Evolutionary conservation across 208 protist species (phyloP), one percentile per base, ranked within the genome.

Genomic region (Vickermania ingenoplastis): DNA sequence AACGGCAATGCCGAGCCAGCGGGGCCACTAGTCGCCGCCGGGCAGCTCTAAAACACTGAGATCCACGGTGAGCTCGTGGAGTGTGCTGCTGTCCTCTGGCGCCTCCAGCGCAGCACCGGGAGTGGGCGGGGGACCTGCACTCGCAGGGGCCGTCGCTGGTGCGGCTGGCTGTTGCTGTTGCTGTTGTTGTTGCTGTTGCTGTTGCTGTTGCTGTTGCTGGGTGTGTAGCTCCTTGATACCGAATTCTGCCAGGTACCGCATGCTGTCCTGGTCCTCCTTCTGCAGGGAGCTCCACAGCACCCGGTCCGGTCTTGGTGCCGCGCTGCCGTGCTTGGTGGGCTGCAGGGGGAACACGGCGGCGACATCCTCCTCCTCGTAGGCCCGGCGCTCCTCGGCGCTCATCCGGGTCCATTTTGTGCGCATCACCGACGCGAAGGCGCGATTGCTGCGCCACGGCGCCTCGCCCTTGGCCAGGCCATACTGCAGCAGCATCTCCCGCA

Each of bases 351-450:
- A 76, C 0, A 76, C 60, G 2, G 60, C 66, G 17, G 62, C 62
- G 26, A 71, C 60, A 14, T 85, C 79, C 2, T 53, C 64, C 1
- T 85, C 74, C 28, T 78, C 69, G 45, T 81, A 93, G 61, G 65
- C 24, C 31, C 57, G 53, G 14, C 81, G 79, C 69, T 91, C 84
- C 23, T 75, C 71, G 1, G 63, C 55, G 31, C 58, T 59, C 53
- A 94, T 75, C 29, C 13, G 24, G 7, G 60, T 57, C 84, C 88
- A 94, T 48, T 78, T 73, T 26, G 67, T 63, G 2, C 80, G 76
- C 73, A 86, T 83, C n/a, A 81, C 79, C 2, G 49, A 21, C 59
- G 79, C 69, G 45, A 94, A 89, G 3, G 81, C 41, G 13, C 71
- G 67, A 59, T 86, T 94, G 30, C 75, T 67, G 21, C 57, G 58